Percentiles rank a stretch among this genome's conserved stretches.
Conservation (phyloP, 805 yeast genomes). For the Lipomyces yamadae region DNA sequence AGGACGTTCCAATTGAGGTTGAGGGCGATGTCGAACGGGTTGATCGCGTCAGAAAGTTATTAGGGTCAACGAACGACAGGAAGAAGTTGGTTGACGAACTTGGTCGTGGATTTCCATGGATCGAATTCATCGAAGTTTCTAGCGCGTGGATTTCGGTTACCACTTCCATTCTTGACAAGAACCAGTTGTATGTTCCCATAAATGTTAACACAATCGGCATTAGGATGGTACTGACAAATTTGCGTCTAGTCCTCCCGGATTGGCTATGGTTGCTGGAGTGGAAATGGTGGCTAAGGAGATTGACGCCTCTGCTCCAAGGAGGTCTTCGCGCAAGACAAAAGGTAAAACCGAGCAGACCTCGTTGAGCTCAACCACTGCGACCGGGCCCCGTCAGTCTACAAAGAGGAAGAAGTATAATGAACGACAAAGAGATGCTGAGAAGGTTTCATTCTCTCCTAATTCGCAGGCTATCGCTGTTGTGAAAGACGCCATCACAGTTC, state of each 20-base stretch:
- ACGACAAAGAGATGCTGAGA: slow-evolving; percentile 14
- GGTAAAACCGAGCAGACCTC: too few species aligned
- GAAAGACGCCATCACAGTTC: not conserved
- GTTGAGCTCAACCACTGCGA: not conserved
- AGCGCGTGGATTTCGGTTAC: not conserved
- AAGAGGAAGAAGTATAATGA: slow-evolving; percentile 9
- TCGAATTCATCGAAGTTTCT: not conserved
- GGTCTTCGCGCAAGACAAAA: not conserved
- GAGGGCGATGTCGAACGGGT: not conserved
- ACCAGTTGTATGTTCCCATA: not conserved
- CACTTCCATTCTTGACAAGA: not conserved
- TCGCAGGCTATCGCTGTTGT: not conserved
- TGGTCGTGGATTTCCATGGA: not conserved
- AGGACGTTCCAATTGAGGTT: not conserved
- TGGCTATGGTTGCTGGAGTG: not conserved
- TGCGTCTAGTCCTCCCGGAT: not conserved
- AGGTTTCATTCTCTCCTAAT: not conserved
- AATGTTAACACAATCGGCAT: not conserved
- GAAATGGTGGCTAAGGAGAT: not conserved
- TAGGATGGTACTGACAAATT: not conserved
- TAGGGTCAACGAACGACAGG: not conserved
- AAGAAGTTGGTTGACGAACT: not conserved
- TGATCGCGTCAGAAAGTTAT: not conserved
- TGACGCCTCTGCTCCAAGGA: not conserved
- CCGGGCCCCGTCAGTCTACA: not conserved